Evolutionary conservation across 2,329 filamentous ascomycete species (phyloP).

Genomic region (Fusarium dimerum): DNA sequence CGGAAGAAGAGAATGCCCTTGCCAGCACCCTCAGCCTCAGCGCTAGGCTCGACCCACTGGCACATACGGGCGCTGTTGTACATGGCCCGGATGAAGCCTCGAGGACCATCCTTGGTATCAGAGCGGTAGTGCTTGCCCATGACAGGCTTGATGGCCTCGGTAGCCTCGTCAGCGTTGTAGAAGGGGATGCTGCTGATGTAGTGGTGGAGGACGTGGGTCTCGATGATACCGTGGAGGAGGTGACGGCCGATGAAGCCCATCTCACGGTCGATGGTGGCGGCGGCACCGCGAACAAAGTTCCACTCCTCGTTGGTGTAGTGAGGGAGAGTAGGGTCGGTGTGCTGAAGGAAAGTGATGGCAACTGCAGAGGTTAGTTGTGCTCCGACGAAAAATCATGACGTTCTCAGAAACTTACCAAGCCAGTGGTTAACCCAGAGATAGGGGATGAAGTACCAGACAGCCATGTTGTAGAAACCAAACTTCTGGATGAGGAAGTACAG

Average conservation of each 20-base stretch:
- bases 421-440: slow-evolving; percentile 73
- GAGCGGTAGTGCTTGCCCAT: slow-evolving; percentile 88
- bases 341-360: slow-evolving; percentile 74
- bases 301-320: slow-evolving; percentile 51
- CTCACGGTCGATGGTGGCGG: slow-evolving; percentile 62
- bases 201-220: slow-evolving; percentile 64
- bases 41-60: slow-evolving; percentile 96
- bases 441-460: slow-evolving; percentile 62
- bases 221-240: slow-evolving; percentile 63
- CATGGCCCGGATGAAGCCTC: slow-evolving; percentile 83
- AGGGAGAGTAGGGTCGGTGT: slow-evolving; percentile 56
- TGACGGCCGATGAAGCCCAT: slow-evolving; percentile 63
- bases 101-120: slow-evolving; percentile 65
- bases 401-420: slow-evolving; percentile 50
- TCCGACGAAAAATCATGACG: background rate
- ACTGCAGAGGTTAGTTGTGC: slow-evolving; percentile 43
- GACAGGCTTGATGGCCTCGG: slow-evolving; percentile 73
- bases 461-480: slow-evolving; percentile 57
- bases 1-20: slow-evolving; percentile 92
- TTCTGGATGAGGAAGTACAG: slow-evolving; percentile 54
- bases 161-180: slow-evolving; percentile 56
- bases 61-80: slow-evolving; percentile 83
- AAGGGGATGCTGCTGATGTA: slow-evolving; percentile 34
- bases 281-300: slow-evolving; percentile 62
- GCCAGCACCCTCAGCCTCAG: slow-evolving; percentile 75